Evolutionary conservation across 108 stramenopile species (phyloP), one percentile per base, ranked within the genome.

Genomic region (Discostella stelligeroides): DNA sequence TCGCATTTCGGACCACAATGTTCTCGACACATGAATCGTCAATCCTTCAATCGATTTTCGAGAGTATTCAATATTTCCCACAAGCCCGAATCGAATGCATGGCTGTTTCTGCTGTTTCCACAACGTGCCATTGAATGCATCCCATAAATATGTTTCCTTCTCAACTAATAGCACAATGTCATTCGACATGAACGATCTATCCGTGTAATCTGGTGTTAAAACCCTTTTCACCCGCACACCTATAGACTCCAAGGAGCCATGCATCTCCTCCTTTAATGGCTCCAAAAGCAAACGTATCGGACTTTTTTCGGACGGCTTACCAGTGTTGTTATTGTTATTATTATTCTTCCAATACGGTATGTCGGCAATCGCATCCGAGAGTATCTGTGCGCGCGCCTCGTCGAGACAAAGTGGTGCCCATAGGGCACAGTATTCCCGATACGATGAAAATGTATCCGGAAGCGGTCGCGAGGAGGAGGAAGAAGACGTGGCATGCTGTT

Each of bases 371-470:
- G 78, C 58, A 41, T 95, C 89, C 8, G 85, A 83, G 4, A 95
- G 64, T 0, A 92, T 30, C 61, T 95, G 94, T 0, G 94, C 91
- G 10, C 83, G 72, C 12, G 83, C 72, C 59, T 95, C 94, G 12
- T 82, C 83, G 66, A 95, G 66, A 50, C 84, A 83, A 15, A 92
- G 72, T 13, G 94, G 94, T 4, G 89, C 86, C 94, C 94, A 95
- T 0, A 80, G 56, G 10, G 88, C 76, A 28, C 85, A 70, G 80
- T 95, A 95, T 55, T 95, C 86, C 7, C 89, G 81, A 30, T 75
- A 51, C 38, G 72, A 86, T 30, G 84, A 64, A 71, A 95, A 95
- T 14, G 63, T 85, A 63, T 95, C 83, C 1, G 94, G 94, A 0
- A 94, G 64, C 17, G 87, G 76, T 49, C 76, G 72, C 20, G 23